These are phyloP conservation scores for Millerozyma acaciae DNA, from an alignment of 805 yeast species.

Conservation along the genomic window DNA sequence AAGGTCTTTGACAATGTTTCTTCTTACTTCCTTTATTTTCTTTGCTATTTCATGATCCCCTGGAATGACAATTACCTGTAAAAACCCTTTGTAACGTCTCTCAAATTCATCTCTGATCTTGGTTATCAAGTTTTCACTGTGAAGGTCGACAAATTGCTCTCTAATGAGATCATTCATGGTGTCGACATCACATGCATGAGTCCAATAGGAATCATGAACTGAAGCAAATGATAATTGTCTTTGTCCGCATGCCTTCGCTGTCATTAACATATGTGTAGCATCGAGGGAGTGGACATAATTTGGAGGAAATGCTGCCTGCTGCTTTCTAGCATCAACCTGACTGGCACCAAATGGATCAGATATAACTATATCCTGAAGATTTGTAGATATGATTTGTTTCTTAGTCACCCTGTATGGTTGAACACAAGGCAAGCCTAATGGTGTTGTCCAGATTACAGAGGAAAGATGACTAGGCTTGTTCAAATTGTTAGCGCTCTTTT, in stretches of 20 bases:
- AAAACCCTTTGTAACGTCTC: conserved; percentile 68
- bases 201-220: conserved; percentile 98
- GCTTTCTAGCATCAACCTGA: conserved; percentile 85
- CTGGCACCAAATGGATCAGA: conserved; percentile 82
- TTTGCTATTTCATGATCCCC: conserved; percentile 48
- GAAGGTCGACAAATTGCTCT: conserved; percentile 74
- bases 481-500: conserved; percentile 29
- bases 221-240: conserved; percentile 75
- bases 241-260: conserved; percentile 74
- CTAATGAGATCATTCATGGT: conserved; percentile 67
- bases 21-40: conserved; percentile 47
- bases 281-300: conserved; percentile 92
- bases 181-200: conserved; percentile 84
- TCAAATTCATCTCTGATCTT: conserved; percentile 76
- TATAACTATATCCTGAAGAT: conserved; percentile 81
- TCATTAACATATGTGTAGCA: conserved; percentile 93
- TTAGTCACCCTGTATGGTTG: conserved; percentile 85
- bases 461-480: conserved; percentile 66
- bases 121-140: conserved; percentile 66
- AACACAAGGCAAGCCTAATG: conserved; percentile 91
- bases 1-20: conserved; percentile 42
- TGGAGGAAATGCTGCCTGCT: conserved; percentile 92
- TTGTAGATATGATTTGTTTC: conserved; percentile 68
- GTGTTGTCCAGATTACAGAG: conserved; percentile 96
- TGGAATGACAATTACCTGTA: conserved; percentile 57